Conservation (phyloP, 805 yeast genomes). For the Teunomyces panamensis region DNA sequence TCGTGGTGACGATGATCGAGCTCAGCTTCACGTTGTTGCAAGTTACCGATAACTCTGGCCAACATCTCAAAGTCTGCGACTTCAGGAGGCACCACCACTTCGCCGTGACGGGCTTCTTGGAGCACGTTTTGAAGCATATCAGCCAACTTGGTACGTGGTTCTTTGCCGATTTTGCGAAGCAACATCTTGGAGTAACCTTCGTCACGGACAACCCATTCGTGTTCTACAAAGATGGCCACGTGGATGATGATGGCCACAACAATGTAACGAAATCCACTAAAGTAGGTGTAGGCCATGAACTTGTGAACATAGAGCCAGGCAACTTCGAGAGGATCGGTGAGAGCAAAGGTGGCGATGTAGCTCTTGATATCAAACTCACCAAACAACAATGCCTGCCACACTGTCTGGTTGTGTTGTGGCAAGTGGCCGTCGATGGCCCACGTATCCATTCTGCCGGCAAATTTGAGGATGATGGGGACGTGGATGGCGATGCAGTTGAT, state of each 20-base stretch:
- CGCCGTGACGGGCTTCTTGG: conserved; percentile 19
- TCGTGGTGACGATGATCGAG: background rate
- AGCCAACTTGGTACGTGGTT: conserved; percentile 40
- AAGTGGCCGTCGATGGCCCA: conserved; percentile 55
- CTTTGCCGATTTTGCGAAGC: conserved; percentile 57
- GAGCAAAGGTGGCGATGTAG: conserved; percentile 5
- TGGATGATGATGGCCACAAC: conserved; percentile 39
- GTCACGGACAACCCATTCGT: conserved; percentile 71
- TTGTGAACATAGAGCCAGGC: conserved; percentile 17
- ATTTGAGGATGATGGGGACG: conserved; percentile 57
- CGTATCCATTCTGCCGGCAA: conserved; percentile 52
- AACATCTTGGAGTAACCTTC: conserved; percentile 63
- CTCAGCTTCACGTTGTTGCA: conserved; percentile 10
- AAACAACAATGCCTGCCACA: conserved; percentile 34
- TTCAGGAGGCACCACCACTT: conserved; percentile 16
- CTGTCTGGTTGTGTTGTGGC: conserved; percentile 35
- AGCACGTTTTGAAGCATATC: conserved; percentile 34
- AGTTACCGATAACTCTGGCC: conserved; percentile 27
- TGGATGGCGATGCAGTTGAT: conserved; percentile 46
- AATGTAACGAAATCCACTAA: conserved; percentile 39
- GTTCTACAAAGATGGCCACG: conserved; percentile 52
- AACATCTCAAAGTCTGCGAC: conserved; percentile 19
- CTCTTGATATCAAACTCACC: conserved; percentile 31
- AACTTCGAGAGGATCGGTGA: conserved; percentile 4
- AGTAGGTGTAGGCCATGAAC: conserved; percentile 31